Evolutionary conservation across 2,329 filamentous ascomycete genomes (phyloP), one percentile per base, ranked within the genome.

Genomic region (Dactylonectria estremocensis): DNA sequence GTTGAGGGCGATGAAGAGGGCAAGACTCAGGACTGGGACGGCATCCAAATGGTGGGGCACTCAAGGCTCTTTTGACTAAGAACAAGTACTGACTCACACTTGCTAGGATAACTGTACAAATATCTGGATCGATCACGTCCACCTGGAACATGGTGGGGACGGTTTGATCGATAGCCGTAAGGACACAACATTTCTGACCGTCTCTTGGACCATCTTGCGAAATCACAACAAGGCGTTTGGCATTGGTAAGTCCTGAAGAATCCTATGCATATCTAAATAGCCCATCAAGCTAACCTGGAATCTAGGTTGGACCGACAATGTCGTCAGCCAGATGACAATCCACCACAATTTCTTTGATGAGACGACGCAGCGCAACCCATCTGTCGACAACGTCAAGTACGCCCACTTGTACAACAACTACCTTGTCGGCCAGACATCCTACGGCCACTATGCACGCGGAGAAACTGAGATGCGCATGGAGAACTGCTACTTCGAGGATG

Each of bases 331-430:
- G 48, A 69, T 71, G 60, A 76, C 74, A 11, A 69, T 76, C 28
- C 74, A 76, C 69, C 72, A 75, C 66, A 76, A 71, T 62, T 72
- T 54, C 62, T 76, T 76, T 37, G 73, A 76, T 69, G 18, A 65
- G 3, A 76, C 74, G 16, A 69, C 50, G 9, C 71, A 75, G 62
- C 74, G 74, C 50, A 76, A 76, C 64, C 74, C 74, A 2, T 72
- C 71, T 3, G 72, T 67, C 48, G 74, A 76, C 69, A 75, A 74
- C 61, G 66, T 76, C 37, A 69, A 69, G 45, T 57, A 73, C 58
- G 72, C 70, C 22, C 74, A 76, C 52, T 55, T 76, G n/a, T 76
- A 76, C 72, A 76, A 76, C 64, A 76, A 76, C 64, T 74, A 75
- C 55, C 67, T 76, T 18, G 57, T 70, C 60, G 71, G 72, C 6